Conservation (phyloP, 75 land plant species). For the Cupressus sempervirens region DNA sequence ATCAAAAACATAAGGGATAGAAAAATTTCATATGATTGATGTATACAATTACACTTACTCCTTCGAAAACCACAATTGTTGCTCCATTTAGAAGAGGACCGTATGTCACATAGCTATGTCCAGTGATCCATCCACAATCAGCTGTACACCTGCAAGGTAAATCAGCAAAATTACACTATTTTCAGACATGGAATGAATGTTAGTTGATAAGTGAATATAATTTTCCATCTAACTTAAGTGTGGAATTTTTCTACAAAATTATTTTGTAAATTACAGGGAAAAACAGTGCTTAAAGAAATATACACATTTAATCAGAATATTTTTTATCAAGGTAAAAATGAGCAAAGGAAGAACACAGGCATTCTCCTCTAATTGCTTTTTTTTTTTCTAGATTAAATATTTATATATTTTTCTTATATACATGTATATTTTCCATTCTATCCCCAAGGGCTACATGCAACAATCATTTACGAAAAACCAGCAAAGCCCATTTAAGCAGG, state of each 20-base stretch:
- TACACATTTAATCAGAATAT: neutral
- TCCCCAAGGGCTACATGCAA: neutral
- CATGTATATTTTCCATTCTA: neutral
- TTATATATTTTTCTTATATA: neutral
- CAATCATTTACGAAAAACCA: neutral
- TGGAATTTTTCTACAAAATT: neutral
- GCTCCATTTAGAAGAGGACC: constrained; percentile 95
- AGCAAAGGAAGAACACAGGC: neutral
- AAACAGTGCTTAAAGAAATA: neutral
- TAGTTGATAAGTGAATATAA: neutral
- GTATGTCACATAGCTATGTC: constrained; percentile 96
- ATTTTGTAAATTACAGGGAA: neutral
- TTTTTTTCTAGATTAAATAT: neutral
- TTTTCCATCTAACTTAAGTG: neutral
- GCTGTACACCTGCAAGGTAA: constrained; percentile 86
- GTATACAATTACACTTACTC: constrained; percentile 57
- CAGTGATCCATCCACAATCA: constrained; percentile 99
- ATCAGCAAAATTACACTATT: neutral
- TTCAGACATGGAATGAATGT: neutral
- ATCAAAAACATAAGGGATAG: neutral
- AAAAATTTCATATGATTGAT: neutral
- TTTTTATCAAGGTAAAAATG: neutral
- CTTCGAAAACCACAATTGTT: constrained; percentile 74
- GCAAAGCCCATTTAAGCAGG: neutral
- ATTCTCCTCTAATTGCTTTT: neutral